These are phyloP conservation scores for Botrytis pseudocinerea DNA, from an alignment of 2,329 filamentous ascomycete species.

Conservation along the genomic window DNA sequence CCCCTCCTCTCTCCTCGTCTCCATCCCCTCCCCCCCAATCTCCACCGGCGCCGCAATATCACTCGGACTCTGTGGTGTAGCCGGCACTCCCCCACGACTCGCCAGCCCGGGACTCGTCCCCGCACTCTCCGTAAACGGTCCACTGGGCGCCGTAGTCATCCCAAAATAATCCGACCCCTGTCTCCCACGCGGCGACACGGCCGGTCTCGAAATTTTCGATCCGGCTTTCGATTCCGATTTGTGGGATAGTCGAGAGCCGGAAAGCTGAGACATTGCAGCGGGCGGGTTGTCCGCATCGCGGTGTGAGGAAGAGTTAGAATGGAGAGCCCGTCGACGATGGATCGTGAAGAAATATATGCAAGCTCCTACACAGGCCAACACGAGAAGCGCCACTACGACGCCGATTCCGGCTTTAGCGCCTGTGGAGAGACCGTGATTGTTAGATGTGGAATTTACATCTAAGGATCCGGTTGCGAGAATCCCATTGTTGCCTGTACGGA, in stretches of 20 bases:
- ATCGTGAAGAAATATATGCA: constrained; percentile 52
- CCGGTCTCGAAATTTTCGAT: background rate
- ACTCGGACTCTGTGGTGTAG: constrained; percentile 49
- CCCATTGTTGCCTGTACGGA: constrained; percentile 33
- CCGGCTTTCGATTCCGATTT: background rate
- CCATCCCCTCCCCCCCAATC: constrained; percentile 47
- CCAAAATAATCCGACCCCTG: constrained; percentile 37
- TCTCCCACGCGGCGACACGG: background rate
- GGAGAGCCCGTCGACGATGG: constrained; percentile 40
- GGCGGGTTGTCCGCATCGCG: background rate
- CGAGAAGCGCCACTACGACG: constrained; percentile 51
- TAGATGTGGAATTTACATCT: background rate
- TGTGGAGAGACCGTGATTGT: constrained; percentile 43
- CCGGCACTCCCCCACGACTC: constrained; percentile 43
- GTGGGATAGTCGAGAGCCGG: constrained; percentile 3
- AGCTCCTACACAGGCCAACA: constrained; percentile 46
- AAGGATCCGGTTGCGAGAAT: background rate
- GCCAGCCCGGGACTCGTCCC: constrained; percentile 39
- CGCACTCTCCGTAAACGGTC: constrained; percentile 44
- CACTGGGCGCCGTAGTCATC: constrained; percentile 43
- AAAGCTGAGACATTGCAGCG: constrained; percentile 30
- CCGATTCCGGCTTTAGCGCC: constrained; percentile 60
- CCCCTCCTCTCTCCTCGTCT: too few relatives aligned
- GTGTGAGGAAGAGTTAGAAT: constrained; percentile 22
- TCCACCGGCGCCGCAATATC: constrained; percentile 56